These are phyloP conservation scores for Diversispora epigaea DNA, from an alignment of 192 early-diverging fungal genomes.

Conservation along the genomic window DNA sequence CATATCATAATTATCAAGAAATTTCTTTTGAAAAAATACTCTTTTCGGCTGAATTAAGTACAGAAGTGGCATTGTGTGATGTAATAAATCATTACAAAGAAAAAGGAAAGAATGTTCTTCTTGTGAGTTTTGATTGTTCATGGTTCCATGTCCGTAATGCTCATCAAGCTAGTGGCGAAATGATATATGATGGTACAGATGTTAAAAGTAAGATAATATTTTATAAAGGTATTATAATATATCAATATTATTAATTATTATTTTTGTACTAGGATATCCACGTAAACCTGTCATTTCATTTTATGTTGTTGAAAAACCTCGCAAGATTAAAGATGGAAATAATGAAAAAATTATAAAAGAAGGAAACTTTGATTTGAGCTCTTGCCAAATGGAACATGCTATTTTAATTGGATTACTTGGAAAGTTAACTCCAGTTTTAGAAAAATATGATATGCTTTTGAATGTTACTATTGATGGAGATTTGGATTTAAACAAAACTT, in stretches of 20 bases:
- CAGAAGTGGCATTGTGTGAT: neutral
- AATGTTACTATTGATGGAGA: neutral
- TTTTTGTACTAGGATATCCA: neutral
- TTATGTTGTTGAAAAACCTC: neutral
- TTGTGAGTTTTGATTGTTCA: neutral
- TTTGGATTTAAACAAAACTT: neutral
- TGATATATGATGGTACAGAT: neutral
- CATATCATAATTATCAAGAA: neutral
- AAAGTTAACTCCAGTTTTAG: neutral
- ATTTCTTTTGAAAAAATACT: neutral
- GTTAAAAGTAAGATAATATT: neutral
- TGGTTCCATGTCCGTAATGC: neutral
- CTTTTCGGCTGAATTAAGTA: neutral
- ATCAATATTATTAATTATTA: neutral
- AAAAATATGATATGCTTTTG: neutral
- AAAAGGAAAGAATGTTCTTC: neutral
- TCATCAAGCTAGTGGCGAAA: neutral
- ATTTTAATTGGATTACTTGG: neutral
- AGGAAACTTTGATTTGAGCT: neutral
- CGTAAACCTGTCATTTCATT: neutral
- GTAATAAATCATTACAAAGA: neutral
- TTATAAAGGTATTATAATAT: neutral
- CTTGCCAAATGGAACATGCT: neutral
- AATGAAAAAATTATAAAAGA: neutral
- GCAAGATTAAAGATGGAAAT: neutral